Evolutionary conservation across 108 stramenopile species (phyloP).

Genomic region (Nitzschia sp.): DNA sequence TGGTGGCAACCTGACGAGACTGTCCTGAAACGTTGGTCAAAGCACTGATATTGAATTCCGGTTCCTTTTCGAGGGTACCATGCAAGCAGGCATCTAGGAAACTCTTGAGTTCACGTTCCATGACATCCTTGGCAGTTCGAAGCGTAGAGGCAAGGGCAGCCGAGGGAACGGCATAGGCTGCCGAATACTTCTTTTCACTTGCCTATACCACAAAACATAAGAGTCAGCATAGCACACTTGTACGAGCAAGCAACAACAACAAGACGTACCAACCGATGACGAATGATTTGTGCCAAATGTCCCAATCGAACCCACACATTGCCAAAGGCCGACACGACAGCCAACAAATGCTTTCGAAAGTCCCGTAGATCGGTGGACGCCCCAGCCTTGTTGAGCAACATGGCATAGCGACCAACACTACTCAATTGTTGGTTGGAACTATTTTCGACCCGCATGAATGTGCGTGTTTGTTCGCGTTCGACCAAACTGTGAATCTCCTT

Average conservation of each 20-base stretch:
- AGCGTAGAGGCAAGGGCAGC: slow-evolving; percentile 60
- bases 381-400: slow-evolving; percentile 42
- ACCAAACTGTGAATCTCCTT: slow-evolving; percentile 64
- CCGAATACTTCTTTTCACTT: slow-evolving; percentile 19
- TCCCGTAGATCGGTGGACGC: slow-evolving; percentile 52
- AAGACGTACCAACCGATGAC: slow-evolving; percentile 78
- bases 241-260: no score
- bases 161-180: slow-evolving; percentile 37
- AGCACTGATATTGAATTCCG: slow-evolving; percentile 34
- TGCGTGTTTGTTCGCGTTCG: slow-evolving; percentile 75
- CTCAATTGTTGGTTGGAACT: slow-evolving; percentile 15
- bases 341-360: slow-evolving; percentile 69
- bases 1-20: slow-evolving; percentile 14
- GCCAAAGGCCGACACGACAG: slow-evolving; percentile 74
- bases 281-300: slow-evolving; percentile 84
- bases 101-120: slow-evolving; percentile 76
- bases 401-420: slow-evolving; percentile 26
- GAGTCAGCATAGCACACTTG: no score
- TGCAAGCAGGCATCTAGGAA: slow-evolving; percentile 75
- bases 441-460: slow-evolving; percentile 67
- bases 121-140: slow-evolving; percentile 52
- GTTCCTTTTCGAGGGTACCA: slow-evolving; percentile 28
- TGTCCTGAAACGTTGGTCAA: slow-evolving; percentile 28
- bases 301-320: slow-evolving; percentile 72
- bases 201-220: no score